These are phyloP conservation scores for Kwoniella mangroviensis DNA, from an alignment of 768 basidiomycete genomes.

Conservation along the genomic window DNA sequence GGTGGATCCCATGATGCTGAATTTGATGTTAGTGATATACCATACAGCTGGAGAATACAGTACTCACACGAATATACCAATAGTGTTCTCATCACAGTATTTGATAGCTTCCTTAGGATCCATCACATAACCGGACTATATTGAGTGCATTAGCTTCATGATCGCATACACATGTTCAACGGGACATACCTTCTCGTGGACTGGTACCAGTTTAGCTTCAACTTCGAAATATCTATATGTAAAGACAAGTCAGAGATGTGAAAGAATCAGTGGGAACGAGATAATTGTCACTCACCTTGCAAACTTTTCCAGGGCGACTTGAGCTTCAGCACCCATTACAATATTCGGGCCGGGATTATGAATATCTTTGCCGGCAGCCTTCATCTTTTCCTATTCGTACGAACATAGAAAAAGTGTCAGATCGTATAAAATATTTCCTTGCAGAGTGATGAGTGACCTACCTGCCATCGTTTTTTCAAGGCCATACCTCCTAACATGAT, in stretches of 20 bases:
- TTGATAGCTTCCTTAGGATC: conserved; percentile 70
- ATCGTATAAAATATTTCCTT: background rate
- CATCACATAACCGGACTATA: conserved; percentile 72
- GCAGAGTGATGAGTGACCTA: background rate
- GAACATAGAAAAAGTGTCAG: background rate
- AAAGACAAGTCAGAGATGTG: background rate
- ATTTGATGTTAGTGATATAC: conserved; percentile 54
- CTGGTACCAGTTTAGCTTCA: conserved; percentile 69
- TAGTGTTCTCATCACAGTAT: conserved; percentile 70
- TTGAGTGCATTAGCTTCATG: conserved; percentile 1
- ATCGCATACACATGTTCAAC: background rate
- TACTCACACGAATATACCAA: conserved; percentile 65
- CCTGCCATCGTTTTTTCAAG: conserved; percentile 73
- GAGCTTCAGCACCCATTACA: conserved; percentile 65
- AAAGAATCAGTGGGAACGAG: background rate
- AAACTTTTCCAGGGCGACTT: conserved; percentile 73
- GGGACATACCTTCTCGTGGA: conserved; percentile 62
- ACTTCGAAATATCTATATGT: conserved; percentile 64
- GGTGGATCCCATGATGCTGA: conserved; percentile 57
- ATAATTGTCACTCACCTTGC: conserved; percentile 59
- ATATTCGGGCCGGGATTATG: conserved; percentile 67
- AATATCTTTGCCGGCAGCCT: conserved; percentile 69
- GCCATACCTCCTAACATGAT: conserved; percentile 75
- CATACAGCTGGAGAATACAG: conserved; percentile 60
- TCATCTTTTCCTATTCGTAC: conserved; percentile 60